Evolutionary conservation across 345 rosid genomes (phyloP).

Genomic region (Populus simonii): DNA sequence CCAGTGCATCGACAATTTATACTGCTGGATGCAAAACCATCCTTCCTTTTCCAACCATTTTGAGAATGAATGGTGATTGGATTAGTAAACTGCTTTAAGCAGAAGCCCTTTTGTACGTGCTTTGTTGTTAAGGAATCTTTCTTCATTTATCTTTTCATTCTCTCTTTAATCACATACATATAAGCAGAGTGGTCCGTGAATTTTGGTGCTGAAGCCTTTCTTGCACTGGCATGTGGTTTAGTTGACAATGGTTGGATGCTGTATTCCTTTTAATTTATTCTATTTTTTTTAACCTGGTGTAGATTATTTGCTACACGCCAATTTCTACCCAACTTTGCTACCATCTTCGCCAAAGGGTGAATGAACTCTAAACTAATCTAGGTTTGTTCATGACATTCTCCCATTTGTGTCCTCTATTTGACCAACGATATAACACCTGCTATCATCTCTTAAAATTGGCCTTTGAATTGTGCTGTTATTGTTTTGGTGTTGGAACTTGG

Average conservation of each 20-base stretch:
- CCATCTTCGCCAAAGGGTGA: not conserved
- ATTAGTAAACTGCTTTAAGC: slow-evolving; percentile 31
- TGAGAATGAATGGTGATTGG: slow-evolving; percentile 18
- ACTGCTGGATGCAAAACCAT: not conserved
- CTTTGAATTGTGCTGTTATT: not conserved
- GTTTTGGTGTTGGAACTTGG: no score
- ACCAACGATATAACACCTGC: not conserved
- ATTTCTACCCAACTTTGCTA: not conserved
- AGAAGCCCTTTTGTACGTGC: slow-evolving; percentile 37
- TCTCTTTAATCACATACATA: slow-evolving; percentile 16
- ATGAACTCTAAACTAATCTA: not conserved
- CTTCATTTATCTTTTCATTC: slow-evolving; percentile 1
- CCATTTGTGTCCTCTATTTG: not conserved
- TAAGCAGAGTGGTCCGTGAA: slow-evolving; percentile 32
- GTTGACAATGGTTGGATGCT: slow-evolving; percentile 14
- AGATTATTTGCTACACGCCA: not conserved
- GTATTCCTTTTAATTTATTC: not conserved
- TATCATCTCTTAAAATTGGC: not conserved
- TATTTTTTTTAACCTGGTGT: not conserved
- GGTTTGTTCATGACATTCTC: not conserved
- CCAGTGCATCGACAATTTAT: not conserved
- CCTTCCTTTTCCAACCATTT: slow-evolving; percentile 16
- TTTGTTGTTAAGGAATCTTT: slow-evolving; percentile 39
- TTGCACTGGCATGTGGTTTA: slow-evolving; percentile 25
- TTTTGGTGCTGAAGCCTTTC: slow-evolving; percentile 26